These are phyloP conservation scores for Glutinoglossum americanum DNA, from an alignment of 495 filamentous ascomycete genomes.

Conservation along the genomic window DNA sequence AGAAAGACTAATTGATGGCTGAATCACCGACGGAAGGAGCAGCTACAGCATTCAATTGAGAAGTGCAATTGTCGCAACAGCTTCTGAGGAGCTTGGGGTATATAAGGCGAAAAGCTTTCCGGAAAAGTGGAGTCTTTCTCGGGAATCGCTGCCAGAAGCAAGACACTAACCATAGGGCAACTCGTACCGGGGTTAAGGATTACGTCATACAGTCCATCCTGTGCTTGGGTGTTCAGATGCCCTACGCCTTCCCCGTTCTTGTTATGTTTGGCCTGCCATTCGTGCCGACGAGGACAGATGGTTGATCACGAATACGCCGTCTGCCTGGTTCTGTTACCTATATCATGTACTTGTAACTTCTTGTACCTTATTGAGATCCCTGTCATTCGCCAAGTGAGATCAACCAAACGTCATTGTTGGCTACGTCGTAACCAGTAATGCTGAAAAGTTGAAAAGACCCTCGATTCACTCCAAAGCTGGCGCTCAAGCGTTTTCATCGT, in stretches of 20 bases:
- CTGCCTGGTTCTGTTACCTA: neutral
- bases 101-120: neutral
- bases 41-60: neutral
- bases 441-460: neutral
- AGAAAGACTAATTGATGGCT: neutral
- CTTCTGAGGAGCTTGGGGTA: neutral
- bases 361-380: neutral
- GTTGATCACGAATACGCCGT: no score
- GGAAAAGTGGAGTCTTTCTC: neutral
- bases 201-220: neutral
- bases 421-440: neutral
- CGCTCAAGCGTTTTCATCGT: neutral
- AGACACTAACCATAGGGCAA: neutral
- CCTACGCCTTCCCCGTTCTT: neutral
- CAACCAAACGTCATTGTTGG: conserved; percentile 1
- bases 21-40: neutral
- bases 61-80: neutral
- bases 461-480: neutral
- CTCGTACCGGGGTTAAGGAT: neutral
- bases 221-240: neutral
- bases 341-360: neutral
- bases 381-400: neutral
- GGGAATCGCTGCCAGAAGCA: neutral
- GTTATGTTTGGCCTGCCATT: neutral
- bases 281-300: no score